Conservation (phyloP, 2,329 filamentous ascomycete species). For the Pseudocercospora musae region DNA sequence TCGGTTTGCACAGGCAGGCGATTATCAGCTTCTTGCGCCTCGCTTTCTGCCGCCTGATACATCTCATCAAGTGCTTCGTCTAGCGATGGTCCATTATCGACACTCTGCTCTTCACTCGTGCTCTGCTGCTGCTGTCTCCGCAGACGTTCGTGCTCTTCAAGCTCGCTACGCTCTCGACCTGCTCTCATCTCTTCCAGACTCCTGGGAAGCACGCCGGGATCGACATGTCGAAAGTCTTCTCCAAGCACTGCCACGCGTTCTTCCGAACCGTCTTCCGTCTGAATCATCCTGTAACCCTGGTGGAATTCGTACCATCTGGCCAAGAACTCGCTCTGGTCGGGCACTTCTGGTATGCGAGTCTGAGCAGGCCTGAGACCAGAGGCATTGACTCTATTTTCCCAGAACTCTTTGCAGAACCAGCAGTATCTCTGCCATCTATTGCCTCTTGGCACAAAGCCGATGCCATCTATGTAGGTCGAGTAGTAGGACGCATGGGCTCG, state of each 20-base stretch:
- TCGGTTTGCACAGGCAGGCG: background rate
- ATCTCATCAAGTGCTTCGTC: slow-evolving; percentile 37
- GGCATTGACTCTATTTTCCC: slow-evolving; percentile 45
- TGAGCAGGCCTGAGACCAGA: slow-evolving; percentile 43
- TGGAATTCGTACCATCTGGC: slow-evolving; percentile 50
- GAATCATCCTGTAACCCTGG: slow-evolving; percentile 44
- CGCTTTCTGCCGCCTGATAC: slow-evolving; percentile 31
- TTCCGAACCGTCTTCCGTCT: slow-evolving; percentile 42
- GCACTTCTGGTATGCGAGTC: slow-evolving; percentile 46
- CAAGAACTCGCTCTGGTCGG: slow-evolving; percentile 48
- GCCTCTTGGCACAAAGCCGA: slow-evolving; percentile 49
- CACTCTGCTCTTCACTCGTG: slow-evolving; percentile 6
- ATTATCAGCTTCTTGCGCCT: slow-evolving; percentile 17
- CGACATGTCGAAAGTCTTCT: slow-evolving; percentile 47
- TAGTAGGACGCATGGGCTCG: slow-evolving; percentile 43
- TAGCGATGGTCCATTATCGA: slow-evolving; percentile 25
- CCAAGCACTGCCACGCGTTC: slow-evolving; percentile 45
- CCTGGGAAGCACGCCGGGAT: slow-evolving; percentile 46
- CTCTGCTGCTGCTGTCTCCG: slow-evolving; percentile 10
- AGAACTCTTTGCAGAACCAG: slow-evolving; percentile 53
- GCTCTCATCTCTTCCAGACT: slow-evolving; percentile 46
- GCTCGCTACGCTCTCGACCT: slow-evolving; percentile 30
- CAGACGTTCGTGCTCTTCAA: slow-evolving; percentile 24
- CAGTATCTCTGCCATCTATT: slow-evolving; percentile 52
- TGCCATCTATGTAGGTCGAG: slow-evolving; percentile 48